Base-by-base conservation (phyloP, 805 yeast genomes). In the Wickerhamomyces rabaulensis region DNA sequence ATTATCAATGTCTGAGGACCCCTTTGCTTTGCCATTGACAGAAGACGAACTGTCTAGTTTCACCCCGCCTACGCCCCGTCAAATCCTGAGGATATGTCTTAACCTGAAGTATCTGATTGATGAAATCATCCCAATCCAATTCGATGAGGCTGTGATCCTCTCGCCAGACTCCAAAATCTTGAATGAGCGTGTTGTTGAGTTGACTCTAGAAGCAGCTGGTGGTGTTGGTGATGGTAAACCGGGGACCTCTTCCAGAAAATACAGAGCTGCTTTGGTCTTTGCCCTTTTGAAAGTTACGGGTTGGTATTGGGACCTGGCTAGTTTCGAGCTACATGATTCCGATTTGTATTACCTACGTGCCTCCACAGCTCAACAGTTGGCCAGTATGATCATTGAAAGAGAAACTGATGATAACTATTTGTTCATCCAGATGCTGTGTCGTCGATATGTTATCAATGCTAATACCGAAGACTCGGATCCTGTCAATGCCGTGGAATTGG, bases 161-260 rank as follows among this genome's bases (percentile, higher is more conserved):
- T 64, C 73, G 9, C 78, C 80, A 6, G 80, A 78, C 45, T 80
- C 88, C 0, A 73, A 80, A 1, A 73, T 86, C 35, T 63, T 88
- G 46, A 82, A 78, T 50, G 70, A 70, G 3, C 70, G 72, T 16
- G 86, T 86, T 2, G 61, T 85, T n/a, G 61, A 71, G 13, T 70
- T 87, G 48, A 84, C 81, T 2, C 71, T 76, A 45, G 75, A 73
- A 25, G 94, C 95, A 6, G 95, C 95, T 17, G 95, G 95, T 9
- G 96, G 95, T 19, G 70, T 71, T 42, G 88, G 88, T 6, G 65
- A 76, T 41, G 86, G 84, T 2, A 64, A 69, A 42, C 58, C 64
- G 21, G 81, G 80, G 1, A 67, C 83, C 0, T 71, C 83, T 1
- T 70, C 82, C 0, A 69, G 74, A 54, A 79, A 80, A 57, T 87